phyloP scores from a whole-genome alignment of 345 rosid genomes.

The Arabis hirsuta region DNA sequence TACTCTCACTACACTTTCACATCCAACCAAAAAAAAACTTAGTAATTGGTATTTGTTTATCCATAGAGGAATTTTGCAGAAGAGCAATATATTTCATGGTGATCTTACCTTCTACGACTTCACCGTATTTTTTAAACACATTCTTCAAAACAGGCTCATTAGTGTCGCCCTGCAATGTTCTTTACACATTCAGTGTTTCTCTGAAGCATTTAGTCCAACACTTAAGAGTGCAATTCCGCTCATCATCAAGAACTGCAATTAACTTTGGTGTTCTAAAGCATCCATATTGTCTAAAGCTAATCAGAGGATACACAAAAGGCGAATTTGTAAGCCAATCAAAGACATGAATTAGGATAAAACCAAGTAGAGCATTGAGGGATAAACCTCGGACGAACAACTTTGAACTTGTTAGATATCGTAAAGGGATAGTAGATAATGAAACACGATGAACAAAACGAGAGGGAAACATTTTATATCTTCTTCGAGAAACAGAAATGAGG shows the following conservation, averaged over 20 bases:
- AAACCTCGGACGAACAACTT: slow-evolving; percentile 70
- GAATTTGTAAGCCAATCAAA: neutral
- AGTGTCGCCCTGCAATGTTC: slow-evolving; percentile 60
- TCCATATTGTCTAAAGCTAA: neutral
- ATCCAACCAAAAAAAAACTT: neutral
- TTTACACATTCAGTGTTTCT: neutral
- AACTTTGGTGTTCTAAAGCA: neutral
- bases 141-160: slow-evolving; percentile 65
- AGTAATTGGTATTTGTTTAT: neutral
- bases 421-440: neutral
- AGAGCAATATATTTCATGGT: neutral
- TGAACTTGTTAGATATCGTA: slow-evolving; percentile 31
- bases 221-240: neutral
- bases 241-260: neutral
- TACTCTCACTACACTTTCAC: slow-evolving; percentile 52
- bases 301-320: neutral
- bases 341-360: neutral
- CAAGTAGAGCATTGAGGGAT: neutral
- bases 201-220: slow-evolving; percentile 34
- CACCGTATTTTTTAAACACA: slow-evolving; percentile 56
- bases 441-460: slow-evolving; percentile 8
- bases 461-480: slow-evolving; percentile 30
- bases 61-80: neutral
- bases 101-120: slow-evolving; percentile 48
- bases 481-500: neutral